These are phyloP conservation scores for Picochlorum sp. DNA, from an alignment of 139 green algal species.

Conservation along the genomic window DNA sequence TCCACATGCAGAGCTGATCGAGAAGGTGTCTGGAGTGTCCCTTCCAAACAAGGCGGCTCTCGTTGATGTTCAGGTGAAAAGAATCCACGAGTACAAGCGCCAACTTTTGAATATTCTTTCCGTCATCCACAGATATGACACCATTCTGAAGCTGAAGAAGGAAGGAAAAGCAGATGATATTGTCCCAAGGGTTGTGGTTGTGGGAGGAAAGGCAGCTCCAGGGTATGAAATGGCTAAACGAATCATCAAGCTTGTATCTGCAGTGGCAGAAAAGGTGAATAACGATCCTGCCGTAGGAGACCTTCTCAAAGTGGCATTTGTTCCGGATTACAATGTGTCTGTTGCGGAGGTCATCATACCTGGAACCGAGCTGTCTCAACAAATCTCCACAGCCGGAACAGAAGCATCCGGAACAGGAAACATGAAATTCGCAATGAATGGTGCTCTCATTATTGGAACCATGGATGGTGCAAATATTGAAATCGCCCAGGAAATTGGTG, in stretches of 20 bases:
- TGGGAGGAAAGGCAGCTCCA: slow-evolving; percentile 95
- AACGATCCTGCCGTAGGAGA: slow-evolving; percentile 84
- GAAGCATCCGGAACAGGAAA: slow-evolving; percentile 94
- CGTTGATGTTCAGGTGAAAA: slow-evolving; percentile 94
- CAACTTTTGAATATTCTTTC: slow-evolving; percentile 90
- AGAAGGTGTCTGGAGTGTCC: slow-evolving; percentile 55
- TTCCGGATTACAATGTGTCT: slow-evolving; percentile 98
- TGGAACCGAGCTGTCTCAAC: slow-evolving; percentile 82
- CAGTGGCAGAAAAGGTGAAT: slow-evolving; percentile 86
- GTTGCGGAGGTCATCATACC: slow-evolving; percentile 90
- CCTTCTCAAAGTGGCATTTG: slow-evolving; percentile 87
- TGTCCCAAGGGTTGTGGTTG: slow-evolving; percentile 82
- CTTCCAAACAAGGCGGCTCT: slow-evolving; percentile 66
- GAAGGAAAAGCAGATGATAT: slow-evolving; percentile 67
- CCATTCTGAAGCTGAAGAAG: slow-evolving; percentile 81
- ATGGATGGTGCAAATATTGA: slow-evolving; percentile 98
- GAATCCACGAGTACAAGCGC: slow-evolving; percentile 99
- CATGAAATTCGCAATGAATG: slow-evolving; percentile 99
- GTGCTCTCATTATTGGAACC: slow-evolving; percentile 86
- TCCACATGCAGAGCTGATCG: slow-evolving; percentile 45
- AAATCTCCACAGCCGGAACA: slow-evolving; percentile 95
- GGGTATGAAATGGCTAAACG: slow-evolving; percentile 98
- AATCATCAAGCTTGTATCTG: slow-evolving; percentile 93
- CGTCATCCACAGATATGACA: slow-evolving; percentile 82
- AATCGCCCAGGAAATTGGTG: slow-evolving; percentile 66